Evolutionary conservation across 2,329 filamentous ascomycete genomes (phyloP).

Genomic region (Sporothrix curviconia): DNA sequence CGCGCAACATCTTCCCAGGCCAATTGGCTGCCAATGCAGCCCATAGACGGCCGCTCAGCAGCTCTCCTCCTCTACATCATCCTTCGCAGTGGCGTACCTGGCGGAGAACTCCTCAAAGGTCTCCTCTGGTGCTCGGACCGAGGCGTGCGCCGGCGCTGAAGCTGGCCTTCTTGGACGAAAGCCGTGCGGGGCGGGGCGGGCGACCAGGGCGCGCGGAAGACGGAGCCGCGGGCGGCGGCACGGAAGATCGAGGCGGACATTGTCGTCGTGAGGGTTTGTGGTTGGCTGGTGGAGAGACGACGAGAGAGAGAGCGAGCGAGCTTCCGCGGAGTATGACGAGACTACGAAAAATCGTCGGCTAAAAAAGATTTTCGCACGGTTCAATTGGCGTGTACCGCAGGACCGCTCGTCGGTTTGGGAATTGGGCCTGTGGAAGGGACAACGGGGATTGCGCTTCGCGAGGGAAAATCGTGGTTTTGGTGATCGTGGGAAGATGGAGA

Average conservation of each 20-base stretch:
- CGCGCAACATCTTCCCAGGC: background rate
- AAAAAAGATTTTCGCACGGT: constrained; percentile 3
- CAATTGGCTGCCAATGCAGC: background rate
- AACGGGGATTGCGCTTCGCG: too few relatives aligned
- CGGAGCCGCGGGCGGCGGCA: constrained; percentile 60
- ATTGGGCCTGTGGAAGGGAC: background rate
- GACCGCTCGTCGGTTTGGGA: background rate
- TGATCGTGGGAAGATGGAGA: background rate
- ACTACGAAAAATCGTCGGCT: constrained; percentile 12
- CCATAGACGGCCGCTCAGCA: background rate
- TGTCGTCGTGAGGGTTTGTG: background rate
- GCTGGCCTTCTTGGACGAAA: constrained; percentile 44
- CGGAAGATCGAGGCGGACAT: constrained; percentile 61
- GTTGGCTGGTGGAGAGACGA: constrained; percentile 8
- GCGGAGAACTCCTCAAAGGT: constrained; percentile 98
- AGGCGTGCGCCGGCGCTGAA: constrained; percentile 58
- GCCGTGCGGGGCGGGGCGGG: constrained; percentile 44
- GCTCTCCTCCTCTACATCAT: background rate
- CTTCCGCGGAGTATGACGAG: constrained; percentile 8
- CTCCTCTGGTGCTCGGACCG: constrained; percentile 71
- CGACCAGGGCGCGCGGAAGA: constrained; percentile 55
- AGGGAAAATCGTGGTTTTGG: background rate
- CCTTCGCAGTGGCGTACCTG: constrained; percentile 58
- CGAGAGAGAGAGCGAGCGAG: background rate
- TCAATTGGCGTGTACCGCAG: constrained; percentile 12